phyloP scores from a whole-genome alignment of 108 stramenopile species.

The Cyclotella kingstonii region DNA sequence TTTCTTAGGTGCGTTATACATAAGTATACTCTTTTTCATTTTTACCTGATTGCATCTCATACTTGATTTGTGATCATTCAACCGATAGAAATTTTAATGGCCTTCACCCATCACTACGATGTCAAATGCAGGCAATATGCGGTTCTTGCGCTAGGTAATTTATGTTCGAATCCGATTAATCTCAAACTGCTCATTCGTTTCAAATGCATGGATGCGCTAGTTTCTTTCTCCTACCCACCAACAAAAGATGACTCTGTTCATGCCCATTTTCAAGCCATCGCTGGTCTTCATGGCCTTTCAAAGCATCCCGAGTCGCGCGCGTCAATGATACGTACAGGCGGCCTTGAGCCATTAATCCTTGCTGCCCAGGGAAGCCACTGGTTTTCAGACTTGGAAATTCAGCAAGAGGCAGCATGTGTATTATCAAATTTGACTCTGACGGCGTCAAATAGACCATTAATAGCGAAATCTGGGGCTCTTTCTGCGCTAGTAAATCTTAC shows the following conservation, averaged over 20 bases:
- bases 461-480: slow-evolving; percentile 71
- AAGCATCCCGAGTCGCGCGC: slow-evolving; percentile 62
- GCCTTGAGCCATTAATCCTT: slow-evolving; percentile 78
- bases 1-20: slow-evolving; percentile 45
- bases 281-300: slow-evolving; percentile 76
- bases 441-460: slow-evolving; percentile 77
- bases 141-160: slow-evolving; percentile 75
- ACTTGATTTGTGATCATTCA: too few species aligned
- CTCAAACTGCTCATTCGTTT: slow-evolving; percentile 51
- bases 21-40: neutral
- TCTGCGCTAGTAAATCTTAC: slow-evolving; percentile 63
- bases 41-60: slow-evolving; percentile 9
- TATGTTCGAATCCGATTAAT: slow-evolving; percentile 64
- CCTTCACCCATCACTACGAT: slow-evolving; percentile 68
- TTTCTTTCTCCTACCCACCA: slow-evolving; percentile 75
- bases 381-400: slow-evolving; percentile 24
- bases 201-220: slow-evolving; percentile 60
- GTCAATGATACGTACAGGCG: slow-evolving; percentile 67
- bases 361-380: slow-evolving; percentile 42
- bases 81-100: slow-evolving; percentile 50
- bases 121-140: slow-evolving; percentile 79
- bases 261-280: slow-evolving; percentile 89
- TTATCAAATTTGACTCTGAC: slow-evolving; percentile 74
- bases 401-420: slow-evolving; percentile 65
- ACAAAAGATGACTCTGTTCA: slow-evolving; percentile 55